Percentiles rank a stretch among this genome's conserved stretches.
Evolutionary conservation across 1,284 basidiomycete genomes (phyloP).

Genomic region (Ganoderma multipileum): DNA sequence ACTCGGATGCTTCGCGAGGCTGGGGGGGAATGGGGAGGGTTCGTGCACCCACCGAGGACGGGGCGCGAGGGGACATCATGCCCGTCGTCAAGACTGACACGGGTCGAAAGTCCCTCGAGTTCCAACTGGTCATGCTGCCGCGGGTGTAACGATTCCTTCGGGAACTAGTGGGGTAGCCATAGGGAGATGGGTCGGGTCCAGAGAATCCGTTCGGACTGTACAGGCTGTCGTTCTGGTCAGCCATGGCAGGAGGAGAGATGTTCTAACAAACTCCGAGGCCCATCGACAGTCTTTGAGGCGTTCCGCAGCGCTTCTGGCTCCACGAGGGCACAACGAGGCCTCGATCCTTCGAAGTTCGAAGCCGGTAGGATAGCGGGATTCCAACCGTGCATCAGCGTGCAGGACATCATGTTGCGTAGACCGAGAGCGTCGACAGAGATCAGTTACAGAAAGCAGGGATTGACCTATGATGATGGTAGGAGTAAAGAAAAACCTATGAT

Average conservation of each 20-base stretch:
- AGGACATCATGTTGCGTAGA: no score
- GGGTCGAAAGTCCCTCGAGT: conserved; percentile 21
- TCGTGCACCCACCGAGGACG: conserved; percentile 22
- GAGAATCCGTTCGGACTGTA: conserved; percentile 7
- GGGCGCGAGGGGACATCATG: conserved; percentile 12
- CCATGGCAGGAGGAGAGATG: conserved; percentile 25
- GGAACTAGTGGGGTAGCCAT: conserved; percentile 13
- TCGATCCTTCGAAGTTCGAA: not conserved
- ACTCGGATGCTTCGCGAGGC: conserved; percentile 21
- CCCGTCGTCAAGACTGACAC: conserved; percentile 6
- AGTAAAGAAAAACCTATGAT: no score
- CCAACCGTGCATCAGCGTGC: no score
- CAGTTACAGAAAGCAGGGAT: no score
- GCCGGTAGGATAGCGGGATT: not conserved
- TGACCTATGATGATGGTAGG: no score
- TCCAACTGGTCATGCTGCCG: conserved; percentile 31
- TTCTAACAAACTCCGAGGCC: conserved; percentile 5
- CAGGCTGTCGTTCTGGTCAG: conserved; percentile 24
- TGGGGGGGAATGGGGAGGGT: conserved; percentile 24
- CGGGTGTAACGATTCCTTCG: conserved; percentile 27
- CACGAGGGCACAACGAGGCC: conserved; percentile 35
- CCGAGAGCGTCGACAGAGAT: no score
- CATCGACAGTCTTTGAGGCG: conserved; percentile 7
- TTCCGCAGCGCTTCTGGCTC: conserved; percentile 12
- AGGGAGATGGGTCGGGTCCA: not conserved